Conservation (phyloP, 108 stramenopile genomes). For the Seminavis robusta region DNA sequence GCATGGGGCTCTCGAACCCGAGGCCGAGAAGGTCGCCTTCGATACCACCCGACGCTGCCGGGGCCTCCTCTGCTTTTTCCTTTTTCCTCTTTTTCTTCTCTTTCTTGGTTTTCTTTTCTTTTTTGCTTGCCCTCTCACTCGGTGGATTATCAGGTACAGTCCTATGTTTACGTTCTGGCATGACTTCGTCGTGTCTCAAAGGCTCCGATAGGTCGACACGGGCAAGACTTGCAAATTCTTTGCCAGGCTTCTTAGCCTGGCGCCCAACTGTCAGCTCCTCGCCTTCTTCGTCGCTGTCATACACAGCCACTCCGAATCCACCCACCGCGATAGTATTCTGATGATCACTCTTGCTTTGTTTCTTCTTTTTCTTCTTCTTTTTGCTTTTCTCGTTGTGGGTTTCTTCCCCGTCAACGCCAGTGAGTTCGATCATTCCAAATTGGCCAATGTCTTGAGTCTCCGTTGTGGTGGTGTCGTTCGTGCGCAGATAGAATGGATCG, state of each 20-base stretch:
- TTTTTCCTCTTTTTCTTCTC: no score
- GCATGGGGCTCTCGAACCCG: no score
- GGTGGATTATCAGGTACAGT: slow-evolving; percentile 47
- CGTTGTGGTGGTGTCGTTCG: slow-evolving; percentile 6
- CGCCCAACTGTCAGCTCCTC: slow-evolving; percentile 35
- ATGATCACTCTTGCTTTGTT: slow-evolving; percentile 71
- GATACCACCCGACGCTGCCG: no score
- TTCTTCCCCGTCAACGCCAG: slow-evolving; percentile 62
- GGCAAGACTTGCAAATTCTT: slow-evolving; percentile 66
- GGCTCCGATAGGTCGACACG: slow-evolving; percentile 83
- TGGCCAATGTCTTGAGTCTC: slow-evolving; percentile 9
- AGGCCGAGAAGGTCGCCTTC: no score
- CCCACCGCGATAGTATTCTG: slow-evolving; percentile 3
- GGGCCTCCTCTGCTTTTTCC: no score
- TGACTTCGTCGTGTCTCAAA: slow-evolving; percentile 79
- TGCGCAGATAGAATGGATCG: slow-evolving; percentile 72
- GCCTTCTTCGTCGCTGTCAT: slow-evolving; percentile 72
- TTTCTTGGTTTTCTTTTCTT: no score
- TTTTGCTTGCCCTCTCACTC: no score
- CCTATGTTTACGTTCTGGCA: slow-evolving; percentile 72
- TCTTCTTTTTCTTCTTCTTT: slow-evolving; percentile 58
- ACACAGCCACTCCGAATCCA: slow-evolving; percentile 19
- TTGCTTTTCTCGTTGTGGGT: slow-evolving; percentile 26
- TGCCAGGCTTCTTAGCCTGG: slow-evolving; percentile 5
- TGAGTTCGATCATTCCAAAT: slow-evolving; percentile 66